Evolutionary conservation across 2,329 filamentous ascomycete genomes (phyloP).

Genomic region (Chalara sp.): DNA sequence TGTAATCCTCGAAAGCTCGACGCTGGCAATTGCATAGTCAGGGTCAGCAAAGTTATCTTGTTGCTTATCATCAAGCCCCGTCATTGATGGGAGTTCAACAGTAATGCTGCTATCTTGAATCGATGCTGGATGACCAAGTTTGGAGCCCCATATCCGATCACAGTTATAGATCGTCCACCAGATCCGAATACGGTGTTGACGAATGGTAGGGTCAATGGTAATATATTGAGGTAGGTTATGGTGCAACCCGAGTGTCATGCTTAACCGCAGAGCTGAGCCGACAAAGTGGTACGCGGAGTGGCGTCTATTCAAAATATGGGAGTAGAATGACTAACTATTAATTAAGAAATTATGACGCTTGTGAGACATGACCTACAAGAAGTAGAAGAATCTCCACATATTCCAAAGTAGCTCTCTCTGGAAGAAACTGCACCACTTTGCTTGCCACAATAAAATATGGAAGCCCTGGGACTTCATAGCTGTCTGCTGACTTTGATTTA

Average conservation of each 20-base stretch:
- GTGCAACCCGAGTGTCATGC: slow-evolving; percentile 32
- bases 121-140: slow-evolving; percentile 32
- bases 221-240: slow-evolving; percentile 33
- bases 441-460: slow-evolving; percentile 36
- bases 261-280: slow-evolving; percentile 36
- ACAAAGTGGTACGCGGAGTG: slow-evolving; percentile 37
- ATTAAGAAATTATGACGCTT: background rate
- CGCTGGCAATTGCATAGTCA: slow-evolving; percentile 31
- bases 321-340: slow-evolving; percentile 34
- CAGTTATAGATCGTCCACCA: slow-evolving; percentile 37
- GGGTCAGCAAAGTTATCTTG: slow-evolving; percentile 28
- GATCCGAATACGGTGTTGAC: slow-evolving; percentile 32
- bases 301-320: slow-evolving; percentile 36
- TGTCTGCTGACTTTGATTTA: slow-evolving; percentile 26
- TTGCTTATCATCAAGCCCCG: slow-evolving; percentile 19
- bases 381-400: slow-evolving; percentile 37
- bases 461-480: slow-evolving; percentile 34
- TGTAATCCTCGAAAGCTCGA: slow-evolving; percentile 32
- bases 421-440: slow-evolving; percentile 31
- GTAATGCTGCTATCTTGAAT: slow-evolving; percentile 34
- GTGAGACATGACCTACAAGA: slow-evolving; percentile 29
- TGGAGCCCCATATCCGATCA: slow-evolving; percentile 34
- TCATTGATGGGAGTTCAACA: slow-evolving; percentile 33
- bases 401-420: slow-evolving; percentile 37
- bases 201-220: slow-evolving; percentile 24